Conservation (phyloP, 805 yeast genomes). For the Ogataea chonburiensis region DNA sequence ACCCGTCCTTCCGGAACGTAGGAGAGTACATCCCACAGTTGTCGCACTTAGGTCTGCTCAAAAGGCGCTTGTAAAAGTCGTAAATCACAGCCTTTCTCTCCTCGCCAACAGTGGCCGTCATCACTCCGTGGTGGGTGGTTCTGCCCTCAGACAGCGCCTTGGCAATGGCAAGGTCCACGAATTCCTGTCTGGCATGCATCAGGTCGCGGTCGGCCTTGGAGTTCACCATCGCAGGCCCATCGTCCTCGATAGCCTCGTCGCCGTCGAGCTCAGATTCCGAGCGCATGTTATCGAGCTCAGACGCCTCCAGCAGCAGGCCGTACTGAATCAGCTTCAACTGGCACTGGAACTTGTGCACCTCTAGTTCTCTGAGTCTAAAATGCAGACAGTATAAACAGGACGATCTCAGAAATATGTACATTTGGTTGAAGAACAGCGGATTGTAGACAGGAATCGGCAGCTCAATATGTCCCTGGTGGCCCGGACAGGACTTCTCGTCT, state of each 20-base stretch:
- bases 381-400: constrained; percentile 89
- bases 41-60: constrained; percentile 85
- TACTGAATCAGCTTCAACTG: constrained; percentile 80
- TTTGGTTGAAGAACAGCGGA: constrained; percentile 89
- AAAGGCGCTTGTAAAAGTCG: constrained; percentile 70
- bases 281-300: constrained; percentile 65
- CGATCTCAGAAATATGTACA: constrained; percentile 79
- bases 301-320: constrained; percentile 79
- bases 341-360: constrained; percentile 74
- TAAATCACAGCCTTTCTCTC: constrained; percentile 75
- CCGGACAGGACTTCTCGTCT: constrained; percentile 93
- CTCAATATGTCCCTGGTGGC: constrained; percentile 97
- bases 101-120: constrained; percentile 82
- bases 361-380: constrained; percentile 67
- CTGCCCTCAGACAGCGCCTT: constrained; percentile 76
- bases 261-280: constrained; percentile 38
- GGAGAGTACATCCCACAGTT: constrained; percentile 97
- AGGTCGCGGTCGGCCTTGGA: constrained; percentile 40
- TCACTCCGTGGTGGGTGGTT: constrained; percentile 62
- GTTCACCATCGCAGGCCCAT: constrained; percentile 29
- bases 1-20: constrained; percentile 91
- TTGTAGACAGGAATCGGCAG: constrained; percentile 94
- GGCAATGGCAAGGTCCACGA: constrained; percentile 67
- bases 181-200: constrained; percentile 60
- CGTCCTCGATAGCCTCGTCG: constrained; percentile 50